A percentile compares a stretch with the other conserved stretches of the same genome.
Evolutionary conservation across 441 rosid species (phyloP).

Genomic region (Syzygium malaccense): DNA sequence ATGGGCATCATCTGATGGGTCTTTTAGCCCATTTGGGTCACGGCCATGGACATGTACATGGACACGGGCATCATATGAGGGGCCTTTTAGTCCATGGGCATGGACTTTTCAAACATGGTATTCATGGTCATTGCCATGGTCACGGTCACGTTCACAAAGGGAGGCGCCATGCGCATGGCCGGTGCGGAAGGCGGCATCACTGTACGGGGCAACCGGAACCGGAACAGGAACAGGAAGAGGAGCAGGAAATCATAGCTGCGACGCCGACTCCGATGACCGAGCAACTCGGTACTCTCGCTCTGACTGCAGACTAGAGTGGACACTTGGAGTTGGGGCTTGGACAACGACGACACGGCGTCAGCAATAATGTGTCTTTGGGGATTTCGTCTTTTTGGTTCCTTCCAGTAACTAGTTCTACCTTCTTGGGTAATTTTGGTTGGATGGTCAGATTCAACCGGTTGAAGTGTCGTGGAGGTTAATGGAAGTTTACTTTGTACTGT

Average conservation of each 20-base stretch:
- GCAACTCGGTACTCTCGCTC: neutral
- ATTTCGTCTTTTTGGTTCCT: neutral
- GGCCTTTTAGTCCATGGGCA: neutral
- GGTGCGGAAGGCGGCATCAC: neutral
- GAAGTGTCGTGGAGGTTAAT: neutral
- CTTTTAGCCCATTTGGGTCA: neutral
- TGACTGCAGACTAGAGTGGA: neutral
- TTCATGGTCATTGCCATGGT: neutral
- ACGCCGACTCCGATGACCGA: rapidly evolving
- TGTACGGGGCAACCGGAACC: neutral
- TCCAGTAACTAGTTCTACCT: neutral
- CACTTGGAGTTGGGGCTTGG: neutral
- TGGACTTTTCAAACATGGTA: neutral
- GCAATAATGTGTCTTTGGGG: neutral
- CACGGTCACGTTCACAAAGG: neutral
- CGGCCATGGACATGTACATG: neutral
- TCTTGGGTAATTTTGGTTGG: neutral
- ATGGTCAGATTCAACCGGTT: neutral
- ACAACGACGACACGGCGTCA: neutral
- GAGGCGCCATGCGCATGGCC: neutral
- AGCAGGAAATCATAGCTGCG: neutral
- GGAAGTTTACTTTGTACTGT: neutral
- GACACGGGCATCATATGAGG: neutral
- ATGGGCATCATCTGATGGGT: neutral
- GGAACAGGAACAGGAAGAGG: neutral